phyloP scores from a whole-genome alignment of 176 grass and related monocot genomes.

The Triticum urartu region DNA sequence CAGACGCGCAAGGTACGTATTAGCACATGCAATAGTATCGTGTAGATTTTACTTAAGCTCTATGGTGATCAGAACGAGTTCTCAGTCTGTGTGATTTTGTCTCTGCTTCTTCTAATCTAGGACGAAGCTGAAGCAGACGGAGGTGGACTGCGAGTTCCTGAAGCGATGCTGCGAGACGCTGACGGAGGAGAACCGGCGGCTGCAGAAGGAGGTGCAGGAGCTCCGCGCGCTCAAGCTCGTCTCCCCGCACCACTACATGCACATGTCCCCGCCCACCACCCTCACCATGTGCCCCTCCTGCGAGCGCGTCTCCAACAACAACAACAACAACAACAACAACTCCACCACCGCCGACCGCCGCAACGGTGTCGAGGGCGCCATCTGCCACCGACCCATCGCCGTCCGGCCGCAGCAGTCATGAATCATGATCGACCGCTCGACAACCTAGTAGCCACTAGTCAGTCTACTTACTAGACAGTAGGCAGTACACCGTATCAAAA shows the following conservation, averaged over 20 bases:
- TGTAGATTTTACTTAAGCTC: neutral
- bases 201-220: conserved; percentile 84
- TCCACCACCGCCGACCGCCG: neutral
- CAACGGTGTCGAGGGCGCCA: neutral
- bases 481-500: conserved; percentile 18
- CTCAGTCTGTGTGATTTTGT: neutral
- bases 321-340: neutral
- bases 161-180: conserved; percentile 92
- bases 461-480: neutral
- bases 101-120: neutral
- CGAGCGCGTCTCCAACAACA: conserved; percentile 55
- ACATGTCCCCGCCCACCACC: conserved; percentile 76
- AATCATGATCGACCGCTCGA: conserved; percentile 19
- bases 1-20: conserved; percentile 72
- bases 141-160: conserved; percentile 92
- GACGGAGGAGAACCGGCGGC: conserved; percentile 87
- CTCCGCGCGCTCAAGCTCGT: conserved; percentile 78
- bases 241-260: conserved; percentile 64
- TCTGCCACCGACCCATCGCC: conserved; percentile 61
- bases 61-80: neutral
- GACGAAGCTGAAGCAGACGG: conserved; percentile 96
- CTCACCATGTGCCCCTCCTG: conserved; percentile 94
- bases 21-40: conserved; percentile 32
- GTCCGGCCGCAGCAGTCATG: conserved; percentile 48
- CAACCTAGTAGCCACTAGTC: neutral